Conservation (phyloP, 495 filamentous ascomycete species). For the Podospora australis region DNA sequence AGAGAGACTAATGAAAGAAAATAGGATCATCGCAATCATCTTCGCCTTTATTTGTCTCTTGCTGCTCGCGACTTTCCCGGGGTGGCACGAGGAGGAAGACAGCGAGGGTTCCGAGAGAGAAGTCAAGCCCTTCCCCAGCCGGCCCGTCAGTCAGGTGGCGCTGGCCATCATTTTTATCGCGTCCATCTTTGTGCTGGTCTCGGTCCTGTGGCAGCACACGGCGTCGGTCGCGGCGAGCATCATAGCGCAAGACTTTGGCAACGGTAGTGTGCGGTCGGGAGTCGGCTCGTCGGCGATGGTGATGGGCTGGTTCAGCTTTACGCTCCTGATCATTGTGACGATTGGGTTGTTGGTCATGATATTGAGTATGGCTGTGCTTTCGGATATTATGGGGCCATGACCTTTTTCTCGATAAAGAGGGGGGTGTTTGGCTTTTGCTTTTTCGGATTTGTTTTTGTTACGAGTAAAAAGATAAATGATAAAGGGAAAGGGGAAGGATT, state of each 20-base stretch:
- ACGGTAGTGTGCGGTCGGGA: slow-evolving; percentile 81
- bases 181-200: slow-evolving; percentile 71
- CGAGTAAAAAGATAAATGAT: neutral
- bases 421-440: neutral
- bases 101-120: slow-evolving; percentile 57
- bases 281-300: slow-evolving; percentile 93
- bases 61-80: slow-evolving; percentile 72
- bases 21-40: slow-evolving; percentile 72
- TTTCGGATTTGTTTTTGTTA: neutral
- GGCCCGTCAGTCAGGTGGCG: slow-evolving; percentile 67
- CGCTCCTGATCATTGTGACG: slow-evolving; percentile 83
- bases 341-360: slow-evolving; percentile 96
- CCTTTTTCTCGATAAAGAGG: neutral
- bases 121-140: slow-evolving; percentile 72
- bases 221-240: slow-evolving; percentile 89
- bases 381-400: slow-evolving; percentile 41
- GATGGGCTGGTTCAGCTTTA: slow-evolving; percentile 94
- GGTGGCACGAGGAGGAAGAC: slow-evolving; percentile 72
- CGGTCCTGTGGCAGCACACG: slow-evolving; percentile 76
- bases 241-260: slow-evolving; percentile 90
- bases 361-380: slow-evolving; percentile 70
- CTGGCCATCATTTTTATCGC: slow-evolving; percentile 74
- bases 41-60: slow-evolving; percentile 72
- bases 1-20: neutral
- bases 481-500: neutral